These are phyloP conservation scores for Millerago galiae DNA, from an alignment of 805 yeast species.

Conservation along the genomic window DNA sequence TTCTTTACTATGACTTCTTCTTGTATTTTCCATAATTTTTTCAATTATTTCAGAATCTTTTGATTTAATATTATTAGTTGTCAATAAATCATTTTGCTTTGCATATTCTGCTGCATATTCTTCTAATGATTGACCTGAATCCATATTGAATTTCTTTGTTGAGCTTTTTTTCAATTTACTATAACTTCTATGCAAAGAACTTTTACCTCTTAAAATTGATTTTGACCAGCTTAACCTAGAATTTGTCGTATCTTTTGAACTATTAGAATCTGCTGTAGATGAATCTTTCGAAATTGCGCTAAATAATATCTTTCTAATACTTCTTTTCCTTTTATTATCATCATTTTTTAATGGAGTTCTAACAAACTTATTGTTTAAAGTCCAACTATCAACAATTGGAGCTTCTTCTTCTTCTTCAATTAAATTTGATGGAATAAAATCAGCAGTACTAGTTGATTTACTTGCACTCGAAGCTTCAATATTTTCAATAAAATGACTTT, in stretches of 20 bases:
- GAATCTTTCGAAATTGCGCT: constrained; percentile 9
- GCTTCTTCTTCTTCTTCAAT: background rate
- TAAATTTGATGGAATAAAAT: background rate
- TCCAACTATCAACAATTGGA: constrained; percentile 4
- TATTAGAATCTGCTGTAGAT: background rate
- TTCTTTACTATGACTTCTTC: background rate
- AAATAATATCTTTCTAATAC: constrained; percentile 15
- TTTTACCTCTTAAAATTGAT: constrained; percentile 6
- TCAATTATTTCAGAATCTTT: constrained; percentile 10
- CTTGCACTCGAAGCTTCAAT: background rate
- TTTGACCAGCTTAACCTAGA: constrained; percentile 13
- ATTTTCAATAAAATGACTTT: constrained; percentile 1
- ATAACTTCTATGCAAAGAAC: background rate
- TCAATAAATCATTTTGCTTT: constrained; percentile 5
- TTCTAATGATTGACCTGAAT: constrained; percentile 21
- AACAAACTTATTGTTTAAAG: constrained; percentile 11
- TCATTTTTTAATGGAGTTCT: constrained; percentile 1
- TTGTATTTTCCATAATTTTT: constrained; percentile 4
- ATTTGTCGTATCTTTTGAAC: background rate
- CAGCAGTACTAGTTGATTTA: background rate
- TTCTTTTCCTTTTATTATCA: constrained; percentile 7
- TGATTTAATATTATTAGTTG: constrained; percentile 4
- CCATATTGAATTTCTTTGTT: constrained; percentile 9
- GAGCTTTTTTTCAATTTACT: background rate
- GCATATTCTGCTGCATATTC: constrained; percentile 17